Evolutionary conservation across 805 yeast species (phyloP).

Genomic region (Nakazawaea wyomingensis): DNA sequence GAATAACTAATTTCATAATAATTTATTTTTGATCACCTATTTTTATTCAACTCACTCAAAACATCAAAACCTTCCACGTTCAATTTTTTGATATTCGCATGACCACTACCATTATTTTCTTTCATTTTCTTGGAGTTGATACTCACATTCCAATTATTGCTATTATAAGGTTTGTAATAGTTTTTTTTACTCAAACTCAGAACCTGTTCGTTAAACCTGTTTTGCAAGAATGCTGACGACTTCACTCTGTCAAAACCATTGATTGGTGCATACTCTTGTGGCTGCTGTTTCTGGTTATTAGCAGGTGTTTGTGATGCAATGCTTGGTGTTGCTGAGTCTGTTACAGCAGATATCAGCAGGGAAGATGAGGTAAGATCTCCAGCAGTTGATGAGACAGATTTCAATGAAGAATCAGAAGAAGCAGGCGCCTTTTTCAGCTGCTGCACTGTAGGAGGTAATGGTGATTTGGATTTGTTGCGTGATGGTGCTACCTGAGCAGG

Average conservation of each 20-base stretch:
- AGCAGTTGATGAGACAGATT: neutral
- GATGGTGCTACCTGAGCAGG: too few species aligned
- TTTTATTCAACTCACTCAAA: conserved; percentile 5
- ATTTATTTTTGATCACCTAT: too few species aligned
- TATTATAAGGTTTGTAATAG: conserved; percentile 3
- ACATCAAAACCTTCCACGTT: conserved; percentile 5
- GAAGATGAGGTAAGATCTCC: too few species aligned
- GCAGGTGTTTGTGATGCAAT: neutral
- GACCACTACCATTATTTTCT: neutral
- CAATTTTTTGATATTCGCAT: neutral
- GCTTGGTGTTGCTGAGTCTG: too few species aligned
- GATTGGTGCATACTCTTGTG: neutral
- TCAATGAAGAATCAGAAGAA: neutral
- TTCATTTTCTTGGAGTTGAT: neutral
- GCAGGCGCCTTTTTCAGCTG: neutral
- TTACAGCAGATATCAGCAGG: too few species aligned
- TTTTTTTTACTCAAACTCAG: neutral
- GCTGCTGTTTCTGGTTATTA: neutral
- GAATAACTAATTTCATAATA: too few species aligned
- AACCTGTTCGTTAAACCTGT: neutral
- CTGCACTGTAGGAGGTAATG: too few species aligned
- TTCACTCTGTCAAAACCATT: neutral
- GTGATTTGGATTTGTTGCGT: neutral
- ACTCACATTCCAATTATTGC: conserved; percentile 5
- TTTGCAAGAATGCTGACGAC: neutral